These are phyloP conservation scores for Russula sp. DNA, from an alignment of 768 basidiomycete species.

Conservation along the genomic window DNA sequence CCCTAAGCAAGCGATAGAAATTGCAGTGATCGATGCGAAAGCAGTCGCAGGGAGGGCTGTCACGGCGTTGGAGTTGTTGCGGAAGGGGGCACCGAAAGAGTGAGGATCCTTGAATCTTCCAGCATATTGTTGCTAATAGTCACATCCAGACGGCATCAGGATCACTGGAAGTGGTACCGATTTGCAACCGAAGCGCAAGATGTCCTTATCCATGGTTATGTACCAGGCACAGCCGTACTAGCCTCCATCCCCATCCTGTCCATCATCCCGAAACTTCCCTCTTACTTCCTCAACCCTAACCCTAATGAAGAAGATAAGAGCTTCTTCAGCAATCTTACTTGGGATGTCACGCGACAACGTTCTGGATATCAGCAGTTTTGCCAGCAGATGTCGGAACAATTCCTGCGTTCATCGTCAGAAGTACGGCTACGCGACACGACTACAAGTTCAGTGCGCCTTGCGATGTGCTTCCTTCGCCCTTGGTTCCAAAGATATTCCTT, in stretches of 20 bases:
- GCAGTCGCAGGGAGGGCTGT: conserved; percentile 49
- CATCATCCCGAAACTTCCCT: conserved; percentile 60
- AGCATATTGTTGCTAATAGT: conserved; percentile 10
- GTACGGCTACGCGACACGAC: conserved; percentile 59
- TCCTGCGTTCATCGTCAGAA: conserved; percentile 48
- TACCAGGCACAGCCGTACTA: conserved; percentile 58
- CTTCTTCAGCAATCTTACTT: conserved; percentile 34
- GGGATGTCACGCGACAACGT: conserved; percentile 56
- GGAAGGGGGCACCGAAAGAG: conserved; percentile 47
- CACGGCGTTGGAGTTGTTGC: conserved; percentile 58
- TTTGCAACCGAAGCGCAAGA: conserved; percentile 71
- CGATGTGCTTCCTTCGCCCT: conserved; percentile 57
- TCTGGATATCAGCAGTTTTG: conserved; percentile 64
- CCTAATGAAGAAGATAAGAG: conserved; percentile 28
- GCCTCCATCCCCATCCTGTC: conserved; percentile 62
- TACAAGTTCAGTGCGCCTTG: conserved; percentile 57
- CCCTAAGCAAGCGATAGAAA: conserved; percentile 69
- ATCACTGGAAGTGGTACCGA: conserved; percentile 72
- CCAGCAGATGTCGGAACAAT: conserved; percentile 56
- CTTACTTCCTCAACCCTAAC: conserved; percentile 50
- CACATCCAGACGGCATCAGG: conserved; percentile 42
- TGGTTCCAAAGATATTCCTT: conserved; percentile 54
- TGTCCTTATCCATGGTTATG: conserved; percentile 62
- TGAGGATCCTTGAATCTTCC: conserved; percentile 30
- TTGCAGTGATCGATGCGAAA: conserved; percentile 68